Evolutionary conservation across 176 grass and related monocot species (phyloP), one percentile per base, ranked within the genome.

Genomic region (Stipa capillata): DNA sequence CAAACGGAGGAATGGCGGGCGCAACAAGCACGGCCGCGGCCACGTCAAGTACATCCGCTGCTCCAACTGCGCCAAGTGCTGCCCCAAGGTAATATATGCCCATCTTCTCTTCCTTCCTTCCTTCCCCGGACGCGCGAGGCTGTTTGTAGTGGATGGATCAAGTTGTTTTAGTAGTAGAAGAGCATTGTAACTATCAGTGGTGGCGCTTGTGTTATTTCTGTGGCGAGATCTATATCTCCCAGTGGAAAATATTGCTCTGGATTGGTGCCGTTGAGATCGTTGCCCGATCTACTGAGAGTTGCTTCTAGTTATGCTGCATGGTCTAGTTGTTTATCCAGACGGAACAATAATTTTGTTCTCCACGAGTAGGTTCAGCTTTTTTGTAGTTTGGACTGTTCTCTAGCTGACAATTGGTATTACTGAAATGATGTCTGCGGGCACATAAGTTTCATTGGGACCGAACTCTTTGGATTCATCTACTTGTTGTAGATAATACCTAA

Each of bases 1-100:
- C 76, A 90, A 93, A 84, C 76, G 91, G 66, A 93, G 91, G 87
- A 93, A 93, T 47, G 87, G 90, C 56, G 90, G 91, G 1, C 91
- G 84, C 49, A 93, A 89, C 87, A 93, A 93, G 83, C 90, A 89
- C 47, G 83, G 87, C 29, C 90, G 90, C 31, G 90, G 90, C 65
- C 90, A 93, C 48, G 90, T 90, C 56, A 93, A 87, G 59, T 93
- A 84, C 80, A 90, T 90, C 80, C 90, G 90, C 28, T 92, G 90
- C 83, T 75, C 86, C 43, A 89, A 92, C 87, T 92, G 83, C 69
- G 90, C 83, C 29, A 93, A 93, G 37, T 93, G 90, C 84, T 90
- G 84, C 57, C 80, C 84, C 6, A 93, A 93, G 90, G 83, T 86
- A 81, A n/a, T n/a, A 41, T 42, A 3, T 0, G 2, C 3, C 8